Conservation (phyloP, 2,329 filamentous ascomycete species). For the Botrytis byssoidea region DNA sequence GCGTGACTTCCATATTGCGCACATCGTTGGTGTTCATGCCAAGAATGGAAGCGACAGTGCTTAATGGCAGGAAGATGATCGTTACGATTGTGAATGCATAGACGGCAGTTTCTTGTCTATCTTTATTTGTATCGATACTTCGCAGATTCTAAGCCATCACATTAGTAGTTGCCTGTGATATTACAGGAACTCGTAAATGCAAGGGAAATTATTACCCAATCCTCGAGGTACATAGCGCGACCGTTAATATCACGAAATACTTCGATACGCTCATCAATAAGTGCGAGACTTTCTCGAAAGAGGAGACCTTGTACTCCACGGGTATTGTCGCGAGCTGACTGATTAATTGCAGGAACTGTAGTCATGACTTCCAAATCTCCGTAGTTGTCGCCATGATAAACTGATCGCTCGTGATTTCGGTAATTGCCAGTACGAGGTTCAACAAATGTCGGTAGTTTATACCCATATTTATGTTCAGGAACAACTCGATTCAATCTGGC, state of each 20-base stretch:
- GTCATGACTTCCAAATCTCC: not conserved
- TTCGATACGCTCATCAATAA: slow-evolving; percentile 27
- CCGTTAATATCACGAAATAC: slow-evolving; percentile 28
- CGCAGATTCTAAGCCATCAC: slow-evolving; percentile 26
- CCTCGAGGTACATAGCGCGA: slow-evolving; percentile 26
- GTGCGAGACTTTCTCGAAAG: slow-evolving; percentile 24
- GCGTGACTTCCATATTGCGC: slow-evolving; percentile 35
- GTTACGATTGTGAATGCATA: slow-evolving; percentile 40
- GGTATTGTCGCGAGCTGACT: slow-evolving; percentile 7
- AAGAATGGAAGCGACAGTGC: slow-evolving; percentile 37
- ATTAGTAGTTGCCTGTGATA: not conserved
- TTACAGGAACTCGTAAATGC: not conserved
- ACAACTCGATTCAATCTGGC: not conserved
- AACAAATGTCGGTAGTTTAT: not conserved
- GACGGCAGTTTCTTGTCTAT: slow-evolving; percentile 36
- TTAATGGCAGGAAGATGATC: slow-evolving; percentile 39
- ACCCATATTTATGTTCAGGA: not conserved
- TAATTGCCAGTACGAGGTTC: not conserved
- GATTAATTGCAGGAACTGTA: not conserved
- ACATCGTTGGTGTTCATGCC: slow-evolving; percentile 40
- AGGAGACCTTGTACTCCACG: slow-evolving; percentile 29
- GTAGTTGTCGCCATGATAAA: not conserved
- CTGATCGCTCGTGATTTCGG: not conserved
- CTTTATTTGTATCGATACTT: slow-evolving; percentile 35
- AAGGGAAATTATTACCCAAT: slow-evolving; percentile 22